Conservation (phyloP, 2,329 filamentous ascomycete species). For the Neonectria faginata region DNA sequence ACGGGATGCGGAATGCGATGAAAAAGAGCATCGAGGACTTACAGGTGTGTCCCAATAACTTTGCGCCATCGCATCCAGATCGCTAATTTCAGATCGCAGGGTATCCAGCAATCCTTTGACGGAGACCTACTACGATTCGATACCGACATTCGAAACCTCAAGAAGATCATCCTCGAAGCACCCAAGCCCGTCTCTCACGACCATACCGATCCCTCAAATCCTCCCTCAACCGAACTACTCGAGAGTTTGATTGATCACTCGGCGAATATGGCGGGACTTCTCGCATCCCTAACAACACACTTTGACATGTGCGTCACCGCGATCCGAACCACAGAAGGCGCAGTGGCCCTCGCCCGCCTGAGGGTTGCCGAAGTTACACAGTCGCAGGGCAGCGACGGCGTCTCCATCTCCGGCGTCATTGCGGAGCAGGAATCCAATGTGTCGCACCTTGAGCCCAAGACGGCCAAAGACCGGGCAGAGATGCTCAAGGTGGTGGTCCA, state of each 20-base stretch:
- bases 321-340: conserved; percentile 88
- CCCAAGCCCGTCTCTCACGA: conserved; percentile 50
- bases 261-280: conserved; percentile 82
- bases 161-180: conserved; percentile 64
- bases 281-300: conserved; percentile 85
- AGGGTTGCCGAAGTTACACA: conserved; percentile 74
- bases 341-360: conserved; percentile 74
- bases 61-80: conserved; percentile 5
- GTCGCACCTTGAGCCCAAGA: conserved; percentile 74
- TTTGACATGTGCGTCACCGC: conserved; percentile 95
- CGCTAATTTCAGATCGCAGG: conserved; percentile 51
- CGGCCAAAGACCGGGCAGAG: conserved; percentile 79
- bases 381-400: conserved; percentile 59
- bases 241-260: conserved; percentile 77
- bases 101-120: conserved; percentile 78
- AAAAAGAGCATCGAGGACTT: conserved; percentile 78
- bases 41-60: conserved; percentile 60
- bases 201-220: conserved; percentile 46
- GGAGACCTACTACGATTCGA: conserved; percentile 81
- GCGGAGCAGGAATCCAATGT: conserved; percentile 65
- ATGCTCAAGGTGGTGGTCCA: conserved; percentile 85
- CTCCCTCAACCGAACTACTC: conserved; percentile 65
- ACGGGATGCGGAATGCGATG: conserved; percentile 72
- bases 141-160: conserved; percentile 75
- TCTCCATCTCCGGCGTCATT: conserved; percentile 76